Evolutionary conservation across 139 green algal species (phyloP).

Genomic region (Trebouxia sp.): DNA sequence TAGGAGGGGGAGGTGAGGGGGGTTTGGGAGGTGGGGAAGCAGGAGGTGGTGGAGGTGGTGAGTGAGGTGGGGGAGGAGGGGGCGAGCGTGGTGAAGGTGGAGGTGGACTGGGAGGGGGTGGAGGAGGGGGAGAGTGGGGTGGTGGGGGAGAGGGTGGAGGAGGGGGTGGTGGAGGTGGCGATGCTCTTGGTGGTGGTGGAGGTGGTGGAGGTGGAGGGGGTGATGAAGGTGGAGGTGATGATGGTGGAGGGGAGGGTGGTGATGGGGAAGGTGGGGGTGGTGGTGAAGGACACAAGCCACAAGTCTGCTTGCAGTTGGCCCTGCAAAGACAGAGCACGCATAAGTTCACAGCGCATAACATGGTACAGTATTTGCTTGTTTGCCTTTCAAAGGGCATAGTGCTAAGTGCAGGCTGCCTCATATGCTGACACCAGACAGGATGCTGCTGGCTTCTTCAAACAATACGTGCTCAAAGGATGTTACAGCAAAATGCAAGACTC

Average conservation of each 20-base stretch:
- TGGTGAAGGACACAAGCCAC: slow-evolving; percentile 6
- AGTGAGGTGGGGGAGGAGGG: background rate
- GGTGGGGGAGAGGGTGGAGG: background rate
- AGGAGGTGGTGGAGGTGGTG: background rate
- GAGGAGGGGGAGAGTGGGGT: background rate
- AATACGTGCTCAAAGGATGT: background rate
- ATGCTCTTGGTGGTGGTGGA: background rate
- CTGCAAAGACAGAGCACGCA: no score
- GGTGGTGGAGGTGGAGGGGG: background rate
- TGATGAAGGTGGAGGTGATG: background rate
- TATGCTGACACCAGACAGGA: no score
- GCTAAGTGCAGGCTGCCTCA: no score
- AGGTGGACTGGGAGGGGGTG: background rate
- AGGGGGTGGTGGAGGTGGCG: background rate
- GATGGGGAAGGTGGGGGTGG: background rate
- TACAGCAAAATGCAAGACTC: no score
- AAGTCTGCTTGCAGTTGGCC: background rate
- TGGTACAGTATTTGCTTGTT: background rate
- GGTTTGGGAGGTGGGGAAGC: background rate
- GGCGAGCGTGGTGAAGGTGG: background rate
- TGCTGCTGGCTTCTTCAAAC: no score
- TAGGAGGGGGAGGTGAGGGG: background rate
- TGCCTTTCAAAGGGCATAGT: background rate
- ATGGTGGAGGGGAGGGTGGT: background rate
- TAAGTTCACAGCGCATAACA: background rate